Conservation (phyloP, 2,329 filamentous ascomycete genomes). For the Aspergillus alliaceus region DNA sequence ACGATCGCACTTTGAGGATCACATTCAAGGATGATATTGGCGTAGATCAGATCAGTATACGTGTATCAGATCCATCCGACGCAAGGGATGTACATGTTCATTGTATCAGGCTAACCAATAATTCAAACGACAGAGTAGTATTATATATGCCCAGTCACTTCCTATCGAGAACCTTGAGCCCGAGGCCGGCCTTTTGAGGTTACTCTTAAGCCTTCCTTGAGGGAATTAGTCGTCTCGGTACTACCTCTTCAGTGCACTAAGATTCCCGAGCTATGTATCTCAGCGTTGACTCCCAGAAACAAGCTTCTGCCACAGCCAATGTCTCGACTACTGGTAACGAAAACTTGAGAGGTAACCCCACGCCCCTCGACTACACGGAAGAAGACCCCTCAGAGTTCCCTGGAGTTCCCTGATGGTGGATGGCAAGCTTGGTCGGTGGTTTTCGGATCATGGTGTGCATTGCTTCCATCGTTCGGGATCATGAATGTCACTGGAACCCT, state of each 20-base stretch:
- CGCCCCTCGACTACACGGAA: neutral
- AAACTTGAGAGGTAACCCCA: neutral
- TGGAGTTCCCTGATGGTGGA: conserved; percentile 42
- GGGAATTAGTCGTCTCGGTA: too few relatives aligned
- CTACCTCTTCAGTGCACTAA: neutral
- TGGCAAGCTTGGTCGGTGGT: conserved; percentile 40
- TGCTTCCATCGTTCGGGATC: conserved; percentile 37
- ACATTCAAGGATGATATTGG: neutral
- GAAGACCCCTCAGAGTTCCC: conserved; percentile 18
- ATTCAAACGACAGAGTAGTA: neutral
- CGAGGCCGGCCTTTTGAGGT: neutral
- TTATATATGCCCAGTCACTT: neutral
- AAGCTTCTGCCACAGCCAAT: neutral
- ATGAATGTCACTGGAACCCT: conserved; percentile 34
- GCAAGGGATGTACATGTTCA: neutral
- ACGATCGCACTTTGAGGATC: too few relatives aligned
- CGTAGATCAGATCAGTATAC: neutral
- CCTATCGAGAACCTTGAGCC: neutral
- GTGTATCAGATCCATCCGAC: neutral
- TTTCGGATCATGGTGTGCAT: conserved; percentile 35
- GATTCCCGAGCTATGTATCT: neutral
- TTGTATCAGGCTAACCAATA: neutral
- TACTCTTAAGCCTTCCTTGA: neutral
- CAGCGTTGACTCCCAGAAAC: neutral
- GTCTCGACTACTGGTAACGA: neutral